Base-by-base conservation (phyloP, 2,329 filamentous ascomycete species). In the Purpureocillium lavendulum region DNA sequence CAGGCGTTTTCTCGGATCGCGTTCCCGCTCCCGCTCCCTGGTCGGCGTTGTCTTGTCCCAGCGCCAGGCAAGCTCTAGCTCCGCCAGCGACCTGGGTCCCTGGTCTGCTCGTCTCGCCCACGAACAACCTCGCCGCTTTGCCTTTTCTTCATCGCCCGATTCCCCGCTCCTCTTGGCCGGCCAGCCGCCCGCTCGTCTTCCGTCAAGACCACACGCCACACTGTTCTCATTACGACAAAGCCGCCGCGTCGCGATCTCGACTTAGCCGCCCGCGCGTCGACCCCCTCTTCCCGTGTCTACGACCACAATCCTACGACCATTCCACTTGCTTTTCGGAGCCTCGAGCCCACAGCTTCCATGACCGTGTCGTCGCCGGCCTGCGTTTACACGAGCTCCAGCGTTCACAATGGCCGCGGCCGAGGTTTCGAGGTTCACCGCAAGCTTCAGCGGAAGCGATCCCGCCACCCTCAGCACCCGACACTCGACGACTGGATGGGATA, bases 341-440 rank as follows among this genome's bases (percentile, higher is more conserved):
- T 40, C 36, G 37, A 41, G 40, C 44, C 41, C 48, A 44, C 51
- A 65, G 67, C 64, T 64, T 67, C 68, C 70, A 77, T 77, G 73
- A 66, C 65, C 71, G 57, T 65, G 60, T 63, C 59, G 60, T 53
- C 58, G 60, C 51, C 57, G 48, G 49, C 49, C 50, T 53, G 57
- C 57, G 53, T 64, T 52, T 53, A 55, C 50, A 66, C 59, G 59
- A 69, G 63, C 58, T 63, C 59, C 52, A 60, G 64, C 59, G 64
- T 58, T 58, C 68, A 72, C 53, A 57, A 77, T 77, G 73, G 72
- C 73, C 59, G 60, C 70, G 57, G 65, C 64, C 62, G 62, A 64
- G 50, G 62, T 73, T 61, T 54, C 67, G 58, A 56, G 57, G 46
- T 61, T 59, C 49, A 62, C 56, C 58, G 62, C 57, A 56, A 58